phyloP scores from a whole-genome alignment of 345 rosid genomes.

The Melastoma malabathricum region DNA sequence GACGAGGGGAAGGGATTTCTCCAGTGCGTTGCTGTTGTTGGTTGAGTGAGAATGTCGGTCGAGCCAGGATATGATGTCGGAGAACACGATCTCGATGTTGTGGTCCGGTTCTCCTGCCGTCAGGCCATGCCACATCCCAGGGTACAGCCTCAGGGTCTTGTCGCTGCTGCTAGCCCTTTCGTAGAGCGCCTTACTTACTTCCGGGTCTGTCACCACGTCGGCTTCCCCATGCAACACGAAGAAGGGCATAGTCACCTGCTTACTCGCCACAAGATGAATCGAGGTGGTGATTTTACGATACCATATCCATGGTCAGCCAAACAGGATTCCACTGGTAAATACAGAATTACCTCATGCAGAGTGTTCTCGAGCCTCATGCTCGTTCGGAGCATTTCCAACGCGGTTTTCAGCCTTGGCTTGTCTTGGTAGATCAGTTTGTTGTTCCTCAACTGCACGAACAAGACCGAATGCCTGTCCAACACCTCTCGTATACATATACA shows the following conservation, averaged over 20 bases:
- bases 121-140: constrained; percentile 92
- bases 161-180: constrained; percentile 56
- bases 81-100: constrained; percentile 57
- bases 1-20: background rate
- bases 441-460: constrained; percentile 44
- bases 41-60: constrained; percentile 22
- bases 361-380: constrained; percentile 74
- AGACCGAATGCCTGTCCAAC: background rate
- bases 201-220: constrained; percentile 88
- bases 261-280: too few relatives aligned
- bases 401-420: constrained; percentile 90
- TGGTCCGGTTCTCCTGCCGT: constrained; percentile 79
- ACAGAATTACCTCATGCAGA: constrained; percentile 36
- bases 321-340: background rate
- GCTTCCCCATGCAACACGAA: constrained; percentile 89
- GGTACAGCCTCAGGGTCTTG: constrained; percentile 71
- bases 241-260: constrained; percentile 70
- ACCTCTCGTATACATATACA: too few relatives aligned
- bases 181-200: constrained; percentile 79
- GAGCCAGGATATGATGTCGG: constrained; percentile 67
- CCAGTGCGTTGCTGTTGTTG: constrained; percentile 3
- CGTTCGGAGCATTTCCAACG: constrained; percentile 80
- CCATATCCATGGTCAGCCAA: background rate
- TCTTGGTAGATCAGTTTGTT: constrained; percentile 93
- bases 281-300: background rate